Conservation (phyloP, 805 yeast species). For the Hyphopichia homilentoma region DNA sequence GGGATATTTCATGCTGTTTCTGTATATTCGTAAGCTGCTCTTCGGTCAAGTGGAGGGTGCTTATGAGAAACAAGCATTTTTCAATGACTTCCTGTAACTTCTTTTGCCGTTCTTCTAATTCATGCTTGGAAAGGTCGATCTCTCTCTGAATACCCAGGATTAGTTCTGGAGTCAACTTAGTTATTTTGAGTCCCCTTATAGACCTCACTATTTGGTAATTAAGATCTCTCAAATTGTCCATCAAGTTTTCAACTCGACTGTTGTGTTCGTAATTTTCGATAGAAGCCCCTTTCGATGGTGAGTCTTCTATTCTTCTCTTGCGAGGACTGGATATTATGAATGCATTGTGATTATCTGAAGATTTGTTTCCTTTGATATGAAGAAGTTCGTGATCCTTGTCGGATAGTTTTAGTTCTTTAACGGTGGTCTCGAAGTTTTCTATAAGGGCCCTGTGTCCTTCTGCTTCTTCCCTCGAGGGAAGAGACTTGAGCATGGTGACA, state of each 20-base stretch:
- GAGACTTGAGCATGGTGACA: slow-evolving; percentile 12
- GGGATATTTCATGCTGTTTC: slow-evolving; percentile 16
- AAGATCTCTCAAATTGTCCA: slow-evolving; percentile 28
- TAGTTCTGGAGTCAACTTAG: slow-evolving; percentile 33
- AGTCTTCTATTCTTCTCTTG: slow-evolving; percentile 6
- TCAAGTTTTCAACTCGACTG: slow-evolving; percentile 4
- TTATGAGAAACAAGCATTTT: slow-evolving; percentile 23
- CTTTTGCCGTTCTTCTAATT: slow-evolving; percentile 18
- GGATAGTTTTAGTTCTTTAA: slow-evolving; percentile 17
- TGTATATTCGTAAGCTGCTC: slow-evolving; percentile 32
- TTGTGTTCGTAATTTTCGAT: slow-evolving; percentile 11
- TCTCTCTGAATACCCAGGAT: slow-evolving; percentile 19
- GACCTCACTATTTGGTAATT: slow-evolving; percentile 35
- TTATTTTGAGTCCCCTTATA: slow-evolving; percentile 30
- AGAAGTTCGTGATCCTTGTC: slow-evolving; percentile 4
- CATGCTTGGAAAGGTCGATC: slow-evolving; percentile 22
- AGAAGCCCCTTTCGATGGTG: slow-evolving; percentile 8
- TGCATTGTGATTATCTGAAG: slow-evolving; percentile 9
- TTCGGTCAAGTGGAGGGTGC: slow-evolving; percentile 25
- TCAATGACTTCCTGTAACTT: slow-evolving; percentile 20
- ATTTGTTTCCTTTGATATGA: slow-evolving; percentile 3
- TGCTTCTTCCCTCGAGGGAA: slow-evolving; percentile 30
- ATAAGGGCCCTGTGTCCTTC: slow-evolving; percentile 26
- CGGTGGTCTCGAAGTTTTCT: slow-evolving; percentile 25
- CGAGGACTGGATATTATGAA: slow-evolving; percentile 31